phyloP scores from a whole-genome alignment of 2,329 filamentous ascomycete genomes.

The Cordyceps sp. region DNA sequence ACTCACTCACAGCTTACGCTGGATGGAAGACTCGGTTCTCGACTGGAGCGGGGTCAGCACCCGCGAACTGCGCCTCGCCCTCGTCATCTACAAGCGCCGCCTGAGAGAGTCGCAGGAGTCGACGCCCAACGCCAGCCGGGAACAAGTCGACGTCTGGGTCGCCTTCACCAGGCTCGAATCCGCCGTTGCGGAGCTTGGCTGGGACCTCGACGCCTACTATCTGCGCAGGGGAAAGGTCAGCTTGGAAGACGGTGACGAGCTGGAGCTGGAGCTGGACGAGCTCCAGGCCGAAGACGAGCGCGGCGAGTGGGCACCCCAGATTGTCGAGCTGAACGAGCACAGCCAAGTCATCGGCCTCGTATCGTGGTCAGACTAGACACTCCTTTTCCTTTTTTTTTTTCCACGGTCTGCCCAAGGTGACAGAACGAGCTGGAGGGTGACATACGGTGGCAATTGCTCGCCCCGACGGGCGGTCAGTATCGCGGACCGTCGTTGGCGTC shows the following conservation, averaged over 20 bases:
- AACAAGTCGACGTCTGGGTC: conserved; percentile 24
- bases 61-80: conserved; percentile 24
- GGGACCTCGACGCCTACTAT: conserved; percentile 37
- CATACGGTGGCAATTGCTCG: too few species aligned
- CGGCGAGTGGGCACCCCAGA: conserved; percentile 34
- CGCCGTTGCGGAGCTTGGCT: conserved; percentile 25
- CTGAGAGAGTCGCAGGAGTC: too few species aligned
- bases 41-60: conserved; percentile 16
- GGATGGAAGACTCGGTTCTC: conserved; percentile 27
- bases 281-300: conserved; percentile 36
- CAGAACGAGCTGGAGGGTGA: too few species aligned
- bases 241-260: conserved; percentile 34
- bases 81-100: conserved; percentile 37
- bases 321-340: conserved; percentile 34
- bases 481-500: too few species aligned
- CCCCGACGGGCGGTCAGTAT: too few species aligned
- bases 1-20: conserved; percentile 32
- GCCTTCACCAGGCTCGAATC: conserved; percentile 25
- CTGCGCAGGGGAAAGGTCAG: conserved; percentile 29
- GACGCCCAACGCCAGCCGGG: too few species aligned
- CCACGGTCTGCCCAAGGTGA: too few species aligned
- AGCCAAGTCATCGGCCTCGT: conserved; percentile 35
- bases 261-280: conserved; percentile 29
- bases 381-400: not conserved
- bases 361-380: conserved; percentile 22